A percentile compares a stretch with the other conserved stretches of the same genome.
These are phyloP conservation scores for Cyclotella atomus DNA, from an alignment of 108 stramenopile genomes.

Conservation along the genomic window DNA sequence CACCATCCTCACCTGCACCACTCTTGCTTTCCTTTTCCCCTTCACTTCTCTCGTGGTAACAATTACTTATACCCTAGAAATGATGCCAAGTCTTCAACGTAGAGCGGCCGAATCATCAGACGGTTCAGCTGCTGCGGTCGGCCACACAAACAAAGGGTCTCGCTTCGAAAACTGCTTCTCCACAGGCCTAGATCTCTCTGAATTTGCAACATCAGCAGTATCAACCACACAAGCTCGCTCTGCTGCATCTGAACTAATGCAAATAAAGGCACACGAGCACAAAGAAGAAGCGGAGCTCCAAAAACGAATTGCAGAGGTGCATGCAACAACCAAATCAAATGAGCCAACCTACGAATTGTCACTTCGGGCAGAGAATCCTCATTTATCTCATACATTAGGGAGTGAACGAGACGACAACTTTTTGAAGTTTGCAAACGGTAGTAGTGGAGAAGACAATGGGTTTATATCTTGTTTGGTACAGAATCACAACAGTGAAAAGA, in stretches of 20 bases:
- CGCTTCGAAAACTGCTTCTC: constrained; percentile 24
- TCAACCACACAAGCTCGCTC: neutral
- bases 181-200: constrained; percentile 10
- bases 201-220: neutral
- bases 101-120: neutral
- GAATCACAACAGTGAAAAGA: constrained; percentile 9
- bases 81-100: constrained; percentile 7
- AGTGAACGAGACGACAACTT: constrained; percentile 18
- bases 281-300: constrained; percentile 21
- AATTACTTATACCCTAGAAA: too few relatives aligned
- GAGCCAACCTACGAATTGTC: neutral
- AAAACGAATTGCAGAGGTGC: constrained; percentile 4
- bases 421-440: constrained; percentile 14
- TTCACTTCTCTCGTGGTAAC: too few relatives aligned
- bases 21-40: too few relatives aligned
- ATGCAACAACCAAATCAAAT: neutral
- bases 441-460: constrained; percentile 7
- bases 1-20: too few relatives aligned
- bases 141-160: neutral
- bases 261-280: constrained; percentile 17
- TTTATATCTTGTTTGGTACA: constrained; percentile 23
- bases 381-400: neutral
- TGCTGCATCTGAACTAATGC: constrained; percentile 10
- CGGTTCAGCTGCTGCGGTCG: neutral
- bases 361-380: constrained; percentile 18